Evolutionary conservation across 805 yeast genomes (phyloP), one percentile per base, ranked within the genome.

Genomic region (Naumovozyma baii): DNA sequence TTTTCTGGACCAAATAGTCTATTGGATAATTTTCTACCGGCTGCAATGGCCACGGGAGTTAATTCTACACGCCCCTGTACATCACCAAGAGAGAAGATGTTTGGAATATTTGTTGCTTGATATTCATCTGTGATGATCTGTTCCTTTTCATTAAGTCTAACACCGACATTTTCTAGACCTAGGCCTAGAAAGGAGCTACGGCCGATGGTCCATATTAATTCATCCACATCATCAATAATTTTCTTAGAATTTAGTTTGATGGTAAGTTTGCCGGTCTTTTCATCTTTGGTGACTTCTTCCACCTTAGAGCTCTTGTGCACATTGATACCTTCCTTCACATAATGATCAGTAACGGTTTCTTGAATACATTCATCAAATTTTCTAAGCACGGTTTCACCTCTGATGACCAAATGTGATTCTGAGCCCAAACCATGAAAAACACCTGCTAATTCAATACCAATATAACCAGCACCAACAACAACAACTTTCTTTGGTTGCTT

Each of bases 1-100:
- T 65, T 60, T 46, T 72, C 76, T 40, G 88, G 81, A 17, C 96
- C 96, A 59, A 90, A 92, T 44, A 92, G 67, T 61, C 99, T 76
- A 68, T 90, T 88, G 20, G 96, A 76, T 50, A 92, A 73, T 61
- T 78, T 84, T 65, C 99, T 80, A 45, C 99, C 99, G 8, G 98
- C 88, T 29, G 98, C 96, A 67, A 92, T 92, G 30, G 98, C 98
- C 33, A 87, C 96, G 7, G 99, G 99, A 2, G 99, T 92, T 54
- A 92, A 74, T 68, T 92, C 97, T 34, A 84, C 82, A 22, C 83
- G 78, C 46, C 96, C 96, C 33, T 84, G 82, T 44, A 90, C 94
- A 62, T 92, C 99, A 56, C 99, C 99, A 34, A 92, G 68, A 1
- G 98, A 81, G 59, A 73, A 85, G 47, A 92, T 71, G 60, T 77